Evolutionary conservation across 495 filamentous ascomycete species (phyloP).

Genomic region (Echria macrotheca): DNA sequence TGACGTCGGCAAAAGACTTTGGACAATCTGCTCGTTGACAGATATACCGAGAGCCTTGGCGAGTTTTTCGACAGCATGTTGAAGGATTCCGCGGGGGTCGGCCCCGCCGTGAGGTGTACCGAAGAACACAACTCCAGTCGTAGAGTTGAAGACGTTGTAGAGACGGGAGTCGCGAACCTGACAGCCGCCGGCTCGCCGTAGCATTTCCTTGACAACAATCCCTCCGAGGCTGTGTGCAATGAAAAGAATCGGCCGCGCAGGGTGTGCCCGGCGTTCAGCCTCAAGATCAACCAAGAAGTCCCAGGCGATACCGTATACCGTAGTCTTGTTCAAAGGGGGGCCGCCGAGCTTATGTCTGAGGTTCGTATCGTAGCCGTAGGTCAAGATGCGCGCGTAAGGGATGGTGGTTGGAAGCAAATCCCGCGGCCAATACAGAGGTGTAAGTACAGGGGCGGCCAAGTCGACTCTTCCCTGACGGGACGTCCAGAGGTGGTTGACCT

Average conservation of each 20-base stretch:
- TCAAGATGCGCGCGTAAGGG: slow-evolving; percentile 41
- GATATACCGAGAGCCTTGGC: slow-evolving; percentile 22
- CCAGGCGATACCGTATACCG: slow-evolving; percentile 32
- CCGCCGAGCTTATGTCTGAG: slow-evolving; percentile 25
- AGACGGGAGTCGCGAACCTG: slow-evolving; percentile 17
- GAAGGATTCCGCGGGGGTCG: slow-evolving; percentile 21
- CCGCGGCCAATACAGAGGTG: slow-evolving; percentile 37
- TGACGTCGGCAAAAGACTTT: slow-evolving; percentile 25
- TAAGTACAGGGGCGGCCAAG: background rate
- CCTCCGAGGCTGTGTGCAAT: slow-evolving; percentile 50
- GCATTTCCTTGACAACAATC: slow-evolving; percentile 42
- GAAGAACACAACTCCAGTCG: slow-evolving; percentile 37
- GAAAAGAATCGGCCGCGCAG: slow-evolving; percentile 38
- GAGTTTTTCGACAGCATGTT: slow-evolving; percentile 10
- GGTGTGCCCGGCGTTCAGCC: slow-evolving; percentile 17
- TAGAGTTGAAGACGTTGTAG: slow-evolving; percentile 26
- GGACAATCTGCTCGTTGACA: slow-evolving; percentile 19
- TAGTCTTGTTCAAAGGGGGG: slow-evolving; percentile 21
- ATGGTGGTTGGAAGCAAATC: slow-evolving; percentile 42
- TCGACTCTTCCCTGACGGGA: background rate
- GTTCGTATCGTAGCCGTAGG: slow-evolving; percentile 47
- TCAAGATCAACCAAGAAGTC: slow-evolving; percentile 19
- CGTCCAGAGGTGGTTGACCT: slow-evolving; percentile 3
- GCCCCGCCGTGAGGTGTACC: slow-evolving; percentile 40
- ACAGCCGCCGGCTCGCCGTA: slow-evolving; percentile 22